Conservation (phyloP, 352 stramenopile species). For the Elongisporangium anandrum region DNA sequence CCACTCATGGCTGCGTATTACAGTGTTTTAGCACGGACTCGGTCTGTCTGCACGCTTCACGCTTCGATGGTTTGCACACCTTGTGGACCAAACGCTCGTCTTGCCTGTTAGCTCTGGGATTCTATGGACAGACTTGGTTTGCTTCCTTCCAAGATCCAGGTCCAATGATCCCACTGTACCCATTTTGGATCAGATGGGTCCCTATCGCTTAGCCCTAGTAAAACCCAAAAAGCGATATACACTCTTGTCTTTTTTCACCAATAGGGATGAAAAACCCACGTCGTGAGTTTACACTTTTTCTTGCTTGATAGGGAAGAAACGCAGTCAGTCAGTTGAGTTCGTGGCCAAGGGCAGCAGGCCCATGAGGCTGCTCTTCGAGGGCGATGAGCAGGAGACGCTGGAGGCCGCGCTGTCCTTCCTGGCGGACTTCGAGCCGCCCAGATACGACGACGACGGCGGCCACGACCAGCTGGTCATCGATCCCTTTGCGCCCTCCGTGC, state of each 20-base stretch:
- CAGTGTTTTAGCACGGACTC: too few species aligned
- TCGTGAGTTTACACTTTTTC: background rate
- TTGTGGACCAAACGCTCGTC: too few species aligned
- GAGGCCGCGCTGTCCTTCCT: conserved; percentile 14
- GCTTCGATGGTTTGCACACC: too few species aligned
- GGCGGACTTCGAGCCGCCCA: conserved; percentile 17
- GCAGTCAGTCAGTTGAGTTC: background rate
- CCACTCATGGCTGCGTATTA: too few species aligned
- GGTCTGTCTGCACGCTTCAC: too few species aligned
- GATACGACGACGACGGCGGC: background rate
- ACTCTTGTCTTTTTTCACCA: background rate
- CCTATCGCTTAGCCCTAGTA: background rate
- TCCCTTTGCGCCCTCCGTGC: background rate
- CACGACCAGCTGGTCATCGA: background rate
- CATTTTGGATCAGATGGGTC: background rate
- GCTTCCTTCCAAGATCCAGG: too few species aligned
- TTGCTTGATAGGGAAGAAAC: background rate
- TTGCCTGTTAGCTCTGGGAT: too few species aligned
- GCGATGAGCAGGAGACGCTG: conserved; percentile 18
- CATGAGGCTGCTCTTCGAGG: background rate
- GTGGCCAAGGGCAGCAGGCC: background rate
- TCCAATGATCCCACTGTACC: background rate
- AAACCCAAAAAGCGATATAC: background rate
- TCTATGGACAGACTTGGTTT: too few species aligned
- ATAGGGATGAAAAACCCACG: background rate